These are phyloP conservation scores for Capsicum chinense DNA, from an alignment of 257 asterid species.

Conservation along the genomic window DNA sequence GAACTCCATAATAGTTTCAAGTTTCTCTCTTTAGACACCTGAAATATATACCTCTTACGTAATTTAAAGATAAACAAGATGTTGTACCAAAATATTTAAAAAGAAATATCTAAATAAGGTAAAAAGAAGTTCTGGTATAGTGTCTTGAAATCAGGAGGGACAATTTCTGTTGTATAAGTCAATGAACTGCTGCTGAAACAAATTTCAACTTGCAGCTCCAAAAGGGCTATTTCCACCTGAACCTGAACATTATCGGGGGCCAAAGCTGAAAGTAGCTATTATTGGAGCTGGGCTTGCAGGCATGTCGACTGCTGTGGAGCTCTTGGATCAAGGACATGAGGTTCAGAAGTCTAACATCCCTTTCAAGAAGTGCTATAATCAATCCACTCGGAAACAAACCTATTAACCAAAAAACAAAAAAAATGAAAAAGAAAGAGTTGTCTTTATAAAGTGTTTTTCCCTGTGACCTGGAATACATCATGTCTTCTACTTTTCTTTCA, in stretches of 20 bases:
- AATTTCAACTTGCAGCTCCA: conserved; percentile 71
- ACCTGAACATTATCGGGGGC: conserved; percentile 91
- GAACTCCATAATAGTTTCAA: not conserved
- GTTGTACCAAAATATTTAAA: not conserved
- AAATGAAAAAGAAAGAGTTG: not conserved
- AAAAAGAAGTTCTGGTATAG: not conserved
- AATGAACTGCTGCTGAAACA: conserved; percentile 31
- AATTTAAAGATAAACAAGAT: not conserved
- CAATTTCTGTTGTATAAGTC: not conserved
- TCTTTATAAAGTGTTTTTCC: conserved; percentile 7
- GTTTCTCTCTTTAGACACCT: conserved; percentile 13
- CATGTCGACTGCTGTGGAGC: conserved; percentile 99
- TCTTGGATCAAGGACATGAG: conserved; percentile 99
- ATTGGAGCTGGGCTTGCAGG: conserved; percentile 99
- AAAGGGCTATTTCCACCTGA: conserved; percentile 98
- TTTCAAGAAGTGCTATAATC: not conserved
- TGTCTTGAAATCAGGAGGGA: not conserved
- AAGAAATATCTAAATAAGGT: not conserved
- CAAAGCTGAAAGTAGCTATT: conserved; percentile 94
- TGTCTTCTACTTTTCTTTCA: conserved; percentile 42
- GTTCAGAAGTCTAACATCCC: conserved; percentile 43
- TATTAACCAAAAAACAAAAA: not conserved
- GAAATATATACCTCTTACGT: not conserved
- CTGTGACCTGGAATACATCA: conserved; percentile 23
- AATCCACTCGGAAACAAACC: not conserved